Conservation (phyloP, 139 green algal species). For the Volvox africanus region DNA sequence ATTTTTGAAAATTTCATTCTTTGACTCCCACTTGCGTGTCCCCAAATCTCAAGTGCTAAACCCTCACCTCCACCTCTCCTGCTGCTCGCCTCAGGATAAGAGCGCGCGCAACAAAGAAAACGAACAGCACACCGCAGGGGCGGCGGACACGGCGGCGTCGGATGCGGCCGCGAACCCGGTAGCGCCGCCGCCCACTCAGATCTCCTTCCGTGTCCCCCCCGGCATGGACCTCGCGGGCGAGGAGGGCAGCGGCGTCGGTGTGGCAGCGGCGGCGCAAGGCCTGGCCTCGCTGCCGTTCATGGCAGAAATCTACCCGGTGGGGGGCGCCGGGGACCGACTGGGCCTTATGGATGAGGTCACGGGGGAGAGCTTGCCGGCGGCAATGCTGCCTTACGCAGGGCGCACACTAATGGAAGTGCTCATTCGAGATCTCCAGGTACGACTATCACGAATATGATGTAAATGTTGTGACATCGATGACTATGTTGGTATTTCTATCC, state of each 20-base stretch:
- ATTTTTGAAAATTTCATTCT: too few species aligned
- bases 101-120: conserved; percentile 7
- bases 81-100: conserved; percentile 1
- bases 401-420: conserved; percentile 92
- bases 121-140: conserved; percentile 25
- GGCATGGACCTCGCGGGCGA: conserved; percentile 80
- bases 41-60: too few species aligned
- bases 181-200: neutral
- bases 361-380: conserved; percentile 91
- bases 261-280: conserved; percentile 66
- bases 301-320: conserved; percentile 96
- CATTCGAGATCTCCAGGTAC: conserved; percentile 91
- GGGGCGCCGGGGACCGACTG: conserved; percentile 94
- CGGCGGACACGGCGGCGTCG: neutral
- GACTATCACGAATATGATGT: too few species aligned
- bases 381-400: conserved; percentile 95
- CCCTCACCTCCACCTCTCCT: neutral
- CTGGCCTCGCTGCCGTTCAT: conserved; percentile 84
- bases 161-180: neutral
- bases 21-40: too few species aligned
- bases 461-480: too few species aligned
- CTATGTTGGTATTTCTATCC: too few species aligned
- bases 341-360: conserved; percentile 89
- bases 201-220: conserved; percentile 70
- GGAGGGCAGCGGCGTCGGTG: conserved; percentile 49